These are phyloP conservation scores for Arthroderma uncinatum DNA, from an alignment of 2,329 filamentous ascomycete species.

Conservation along the genomic window DNA sequence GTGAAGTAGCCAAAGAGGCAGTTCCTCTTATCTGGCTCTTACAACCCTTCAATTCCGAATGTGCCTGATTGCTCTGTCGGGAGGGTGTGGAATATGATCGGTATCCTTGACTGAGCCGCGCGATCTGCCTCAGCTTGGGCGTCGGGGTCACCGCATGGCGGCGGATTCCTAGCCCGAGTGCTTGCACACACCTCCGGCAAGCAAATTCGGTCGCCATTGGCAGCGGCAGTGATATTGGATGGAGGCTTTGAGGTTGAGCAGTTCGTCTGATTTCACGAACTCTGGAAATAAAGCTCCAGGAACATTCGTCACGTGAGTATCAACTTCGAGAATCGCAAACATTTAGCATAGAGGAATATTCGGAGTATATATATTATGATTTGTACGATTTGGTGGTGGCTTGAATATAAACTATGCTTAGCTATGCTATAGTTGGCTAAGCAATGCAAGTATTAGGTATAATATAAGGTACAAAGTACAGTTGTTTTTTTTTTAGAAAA, in stretches of 20 bases:
- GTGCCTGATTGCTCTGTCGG: constrained; percentile 10
- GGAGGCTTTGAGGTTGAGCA: not conserved
- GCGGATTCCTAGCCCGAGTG: constrained; percentile 24
- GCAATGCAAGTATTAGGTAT: not conserved
- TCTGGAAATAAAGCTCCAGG: too few relatives aligned
- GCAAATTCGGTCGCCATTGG: constrained; percentile 32
- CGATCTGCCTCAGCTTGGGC: constrained; percentile 18
- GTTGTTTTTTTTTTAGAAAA: constrained; percentile 54
- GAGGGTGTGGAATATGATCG: constrained; percentile 18
- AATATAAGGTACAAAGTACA: not conserved
- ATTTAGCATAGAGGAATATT: too few relatives aligned
- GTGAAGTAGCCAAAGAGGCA: constrained; percentile 8
- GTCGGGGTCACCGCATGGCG: constrained; percentile 17
- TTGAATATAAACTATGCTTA: too few relatives aligned
- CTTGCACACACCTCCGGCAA: constrained; percentile 31
- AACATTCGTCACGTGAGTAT: not conserved
- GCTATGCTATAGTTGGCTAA: not conserved
- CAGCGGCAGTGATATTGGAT: not conserved
- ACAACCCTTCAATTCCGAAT: not conserved
- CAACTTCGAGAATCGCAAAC: too few relatives aligned
- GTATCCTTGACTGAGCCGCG: constrained; percentile 21
- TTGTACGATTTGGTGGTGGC: too few relatives aligned
- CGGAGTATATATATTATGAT: too few relatives aligned
- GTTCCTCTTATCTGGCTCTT: constrained; percentile 16
- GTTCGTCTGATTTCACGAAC: not conserved